These are phyloP conservation scores for Plenodomus tracheiphilus DNA, from an alignment of 2,329 filamentous ascomycete genomes.

Conservation along the genomic window DNA sequence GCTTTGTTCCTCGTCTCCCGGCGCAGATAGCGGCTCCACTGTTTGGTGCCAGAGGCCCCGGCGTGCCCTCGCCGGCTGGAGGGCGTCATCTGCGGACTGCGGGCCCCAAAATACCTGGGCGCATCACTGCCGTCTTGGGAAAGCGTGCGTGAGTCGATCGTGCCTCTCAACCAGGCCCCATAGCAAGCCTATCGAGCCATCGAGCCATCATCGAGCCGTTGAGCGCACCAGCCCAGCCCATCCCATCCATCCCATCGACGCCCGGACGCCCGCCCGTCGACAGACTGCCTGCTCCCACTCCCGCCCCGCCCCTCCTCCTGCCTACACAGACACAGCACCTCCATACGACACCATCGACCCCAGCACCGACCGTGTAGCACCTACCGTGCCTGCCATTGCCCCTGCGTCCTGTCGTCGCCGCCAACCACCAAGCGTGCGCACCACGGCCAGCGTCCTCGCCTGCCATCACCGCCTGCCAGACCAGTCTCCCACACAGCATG, in stretches of 20 bases:
- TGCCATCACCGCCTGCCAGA: constrained; percentile 1
- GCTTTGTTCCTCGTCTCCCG: neutral
- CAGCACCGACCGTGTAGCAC: neutral
- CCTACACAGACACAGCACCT: too few species aligned
- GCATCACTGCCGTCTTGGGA: constrained; percentile 15
- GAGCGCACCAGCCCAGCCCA: constrained; percentile 4
- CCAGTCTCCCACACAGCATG: constrained; percentile 34
- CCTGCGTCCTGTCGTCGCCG: neutral
- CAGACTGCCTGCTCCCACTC: neutral
- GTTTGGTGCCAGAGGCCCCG: constrained; percentile 6
- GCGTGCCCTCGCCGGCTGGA: constrained; percentile 13
- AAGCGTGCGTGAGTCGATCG: constrained; percentile 18
- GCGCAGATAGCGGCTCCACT: constrained; percentile 15
- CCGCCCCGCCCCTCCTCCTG: neutral
- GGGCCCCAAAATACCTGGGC: constrained; percentile 17
- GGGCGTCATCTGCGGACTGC: constrained; percentile 17
- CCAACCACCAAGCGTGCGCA: neutral
- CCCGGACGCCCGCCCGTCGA: neutral
- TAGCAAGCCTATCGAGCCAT: too few species aligned
- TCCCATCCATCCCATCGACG: neutral
- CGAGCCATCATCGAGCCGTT: too few species aligned
- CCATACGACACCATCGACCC: neutral
- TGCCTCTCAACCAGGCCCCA: constrained; percentile 21
- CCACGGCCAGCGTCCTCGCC: neutral
- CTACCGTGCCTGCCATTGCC: neutral